Base-by-base conservation (phyloP, 306 rosid genomes). In the Cyclanthera cordifolia region DNA sequence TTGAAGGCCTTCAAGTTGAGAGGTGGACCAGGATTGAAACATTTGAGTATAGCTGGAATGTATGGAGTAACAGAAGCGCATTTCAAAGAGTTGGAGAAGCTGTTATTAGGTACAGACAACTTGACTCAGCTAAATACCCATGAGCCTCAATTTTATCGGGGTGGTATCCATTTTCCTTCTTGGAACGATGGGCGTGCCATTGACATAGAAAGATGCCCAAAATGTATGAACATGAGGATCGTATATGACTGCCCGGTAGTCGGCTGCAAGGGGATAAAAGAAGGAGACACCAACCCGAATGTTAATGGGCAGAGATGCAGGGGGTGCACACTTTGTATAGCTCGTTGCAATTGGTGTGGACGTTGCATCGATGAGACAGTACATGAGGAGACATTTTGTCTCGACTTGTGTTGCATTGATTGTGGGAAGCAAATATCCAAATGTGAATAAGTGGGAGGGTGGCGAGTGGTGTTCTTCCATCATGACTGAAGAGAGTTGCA, bases 1-100 rank as follows among this genome's bases (percentile, higher is more conserved):
- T 77, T 93, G 41, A 93, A 73, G 80, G 86, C 73, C 69, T 80
- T 78, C 79, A 85, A 86, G 79, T 83, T 91, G 41, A 50, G 6
- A 53, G 85, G 87, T 51, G 74, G 70, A 57, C 86, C 50, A 24
- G 89, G 87, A 70, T 72, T 93, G 79, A 93, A 78, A 77, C 88
- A 85, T 73, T 75, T 93, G 67, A 85, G 90, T 73, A 86, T 93
- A 69, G 98, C 95, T 39, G 95, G 95, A 71, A 83, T 87, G n/a
- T 84, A 83, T 59, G 93, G 96, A 53, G 86, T 87, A 50, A 83
- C 90, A 45, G 79, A 64, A 16, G 45, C 75, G 68, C 93, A 89
- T 63, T 93, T 83, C 82, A 95, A 86, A 34, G 94, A 89, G 66
- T 70, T 93, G 79, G 82, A 83, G 78, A 80, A 83, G 76, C 68